Evolutionary conservation across 2,329 filamentous ascomycete genomes (phyloP).

Genomic region (Clonostachys byssicola): DNA sequence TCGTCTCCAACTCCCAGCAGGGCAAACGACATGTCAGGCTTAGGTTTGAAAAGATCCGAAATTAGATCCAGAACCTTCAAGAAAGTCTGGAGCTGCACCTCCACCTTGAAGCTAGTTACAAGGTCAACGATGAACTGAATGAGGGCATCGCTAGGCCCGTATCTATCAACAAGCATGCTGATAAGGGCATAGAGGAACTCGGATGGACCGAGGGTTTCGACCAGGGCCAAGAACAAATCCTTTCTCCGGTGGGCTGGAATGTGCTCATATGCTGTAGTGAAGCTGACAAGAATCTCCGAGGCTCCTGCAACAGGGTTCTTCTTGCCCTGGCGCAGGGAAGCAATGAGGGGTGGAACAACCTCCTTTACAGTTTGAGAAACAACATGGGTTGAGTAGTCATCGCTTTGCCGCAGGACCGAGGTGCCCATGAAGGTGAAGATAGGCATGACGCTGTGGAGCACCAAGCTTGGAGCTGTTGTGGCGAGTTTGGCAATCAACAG

Average conservation of each 20-base stretch:
- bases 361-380: slow-evolving; percentile 93
- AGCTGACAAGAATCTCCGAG: slow-evolving; percentile 88
- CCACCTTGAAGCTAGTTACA: slow-evolving; percentile 66
- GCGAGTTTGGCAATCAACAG: slow-evolving; percentile 85
- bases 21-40: slow-evolving; percentile 67
- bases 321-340: slow-evolving; percentile 77
- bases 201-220: slow-evolving; percentile 77
- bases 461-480: slow-evolving; percentile 81
- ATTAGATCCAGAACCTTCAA: slow-evolving; percentile 73
- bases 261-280: slow-evolving; percentile 94
- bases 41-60: slow-evolving; percentile 70
- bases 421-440: slow-evolving; percentile 98
- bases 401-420: slow-evolving; percentile 84
- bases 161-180: slow-evolving; percentile 87
- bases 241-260: slow-evolving; percentile 83
- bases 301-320: slow-evolving; percentile 76
- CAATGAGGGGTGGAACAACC: slow-evolving; percentile 87
- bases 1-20: slow-evolving; percentile 59
- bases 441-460: slow-evolving; percentile 97
- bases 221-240: slow-evolving; percentile 77
- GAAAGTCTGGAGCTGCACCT: slow-evolving; percentile 74
- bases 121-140: slow-evolving; percentile 73
- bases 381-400: slow-evolving; percentile 95
- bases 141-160: slow-evolving; percentile 71
- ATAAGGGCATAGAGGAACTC: slow-evolving; percentile 87